Conservation (phyloP, 306 rosid genomes). For the Cicer judaicum region DNA sequence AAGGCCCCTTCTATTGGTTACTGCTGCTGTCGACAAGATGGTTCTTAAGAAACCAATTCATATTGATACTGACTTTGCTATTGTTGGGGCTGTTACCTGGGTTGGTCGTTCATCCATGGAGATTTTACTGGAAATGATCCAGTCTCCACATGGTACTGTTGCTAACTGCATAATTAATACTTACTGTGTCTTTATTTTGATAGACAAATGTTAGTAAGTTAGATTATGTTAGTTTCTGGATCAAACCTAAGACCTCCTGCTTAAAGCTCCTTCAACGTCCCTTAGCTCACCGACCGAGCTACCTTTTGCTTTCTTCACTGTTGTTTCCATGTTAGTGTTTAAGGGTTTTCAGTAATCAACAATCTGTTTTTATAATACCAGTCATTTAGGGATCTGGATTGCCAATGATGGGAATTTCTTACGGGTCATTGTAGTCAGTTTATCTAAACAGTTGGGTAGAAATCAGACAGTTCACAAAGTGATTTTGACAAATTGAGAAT, state of each 20-base stretch:
- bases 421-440: too few species aligned
- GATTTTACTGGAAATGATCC: slow-evolving; percentile 72
- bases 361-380: not conserved
- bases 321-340: slow-evolving; percentile 7
- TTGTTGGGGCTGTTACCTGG: slow-evolving; percentile 89
- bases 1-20: slow-evolving; percentile 71
- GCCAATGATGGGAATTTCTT: not conserved
- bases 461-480: not conserved
- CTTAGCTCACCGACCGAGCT: too few species aligned
- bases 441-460: not conserved
- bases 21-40: slow-evolving; percentile 88
- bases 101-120: slow-evolving; percentile 87
- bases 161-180: not conserved
- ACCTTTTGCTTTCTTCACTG: slow-evolving; percentile 13
- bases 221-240: too few species aligned
- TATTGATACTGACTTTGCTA: slow-evolving; percentile 60
- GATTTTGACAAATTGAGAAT: not conserved
- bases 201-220: too few species aligned
- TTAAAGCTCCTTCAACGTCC: too few species aligned
- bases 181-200: not conserved
- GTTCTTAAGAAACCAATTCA: slow-evolving; percentile 68
- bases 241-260: too few species aligned
- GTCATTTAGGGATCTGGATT: not conserved
- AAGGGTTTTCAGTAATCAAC: slow-evolving; percentile 13
- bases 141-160: slow-evolving; percentile 54